These are phyloP conservation scores for Potentilla sterilis DNA, from an alignment of 306 rosid species.

Conservation along the genomic window DNA sequence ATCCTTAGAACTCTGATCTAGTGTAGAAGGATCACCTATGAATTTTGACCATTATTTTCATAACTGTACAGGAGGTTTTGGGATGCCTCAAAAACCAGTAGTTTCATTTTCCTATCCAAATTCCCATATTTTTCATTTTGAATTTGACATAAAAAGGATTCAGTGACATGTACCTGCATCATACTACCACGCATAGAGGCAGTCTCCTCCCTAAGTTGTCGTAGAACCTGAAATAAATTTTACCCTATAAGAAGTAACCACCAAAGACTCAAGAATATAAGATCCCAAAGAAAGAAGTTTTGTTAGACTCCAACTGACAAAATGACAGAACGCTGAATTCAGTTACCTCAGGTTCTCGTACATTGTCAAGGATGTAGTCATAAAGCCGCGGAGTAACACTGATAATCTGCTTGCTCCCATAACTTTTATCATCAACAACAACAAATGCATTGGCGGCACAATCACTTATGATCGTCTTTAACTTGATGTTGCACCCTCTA, in stretches of 20 bases:
- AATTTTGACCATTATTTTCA: neutral
- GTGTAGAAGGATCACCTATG: neutral
- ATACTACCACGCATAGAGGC: constrained; percentile 83
- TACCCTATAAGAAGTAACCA: constrained; percentile 25
- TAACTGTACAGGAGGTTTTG: neutral
- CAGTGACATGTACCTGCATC: constrained; percentile 64
- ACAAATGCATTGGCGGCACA: constrained; percentile 54
- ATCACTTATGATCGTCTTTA: constrained; percentile 31
- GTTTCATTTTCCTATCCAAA: neutral
- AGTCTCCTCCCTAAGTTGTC: constrained; percentile 78
- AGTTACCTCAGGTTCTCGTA: constrained; percentile 85
- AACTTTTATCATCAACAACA: constrained; percentile 48
- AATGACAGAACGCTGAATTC: constrained; percentile 9
- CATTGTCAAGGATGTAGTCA: constrained; percentile 72
- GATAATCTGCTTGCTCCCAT: constrained; percentile 71
- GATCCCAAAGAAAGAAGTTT: neutral
- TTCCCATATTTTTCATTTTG: neutral
- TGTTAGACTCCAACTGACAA: neutral
- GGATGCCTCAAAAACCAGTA: neutral
- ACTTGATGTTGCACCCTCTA: constrained; percentile 28
- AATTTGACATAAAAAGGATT: neutral
- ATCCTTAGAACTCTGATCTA: neutral
- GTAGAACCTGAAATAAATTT: constrained; percentile 65
- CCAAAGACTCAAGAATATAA: constrained; percentile 1
- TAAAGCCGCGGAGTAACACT: constrained; percentile 68